These are phyloP conservation scores for Cytospora leucostoma DNA, from an alignment of 2,329 filamentous ascomycete species.

Conservation along the genomic window DNA sequence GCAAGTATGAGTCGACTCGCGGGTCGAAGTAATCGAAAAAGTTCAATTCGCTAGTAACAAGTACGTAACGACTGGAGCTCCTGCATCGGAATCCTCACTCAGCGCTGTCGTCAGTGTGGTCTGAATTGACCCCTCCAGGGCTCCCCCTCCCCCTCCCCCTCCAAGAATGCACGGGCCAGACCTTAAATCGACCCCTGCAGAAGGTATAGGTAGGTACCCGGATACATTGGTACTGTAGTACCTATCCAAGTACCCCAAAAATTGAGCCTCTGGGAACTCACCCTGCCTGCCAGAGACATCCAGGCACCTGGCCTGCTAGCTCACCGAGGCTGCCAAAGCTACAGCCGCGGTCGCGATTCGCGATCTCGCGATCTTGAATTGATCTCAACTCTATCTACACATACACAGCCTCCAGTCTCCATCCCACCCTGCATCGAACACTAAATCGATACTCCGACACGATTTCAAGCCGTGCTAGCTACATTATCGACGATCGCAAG, in stretches of 20 bases:
- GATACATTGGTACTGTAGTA: background rate
- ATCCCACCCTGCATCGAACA: background rate
- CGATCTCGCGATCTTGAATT: background rate
- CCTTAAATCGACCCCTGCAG: background rate
- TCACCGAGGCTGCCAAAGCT: background rate
- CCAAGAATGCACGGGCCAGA: background rate
- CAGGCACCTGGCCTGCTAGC: background rate
- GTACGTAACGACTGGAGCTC: constrained; percentile 29
- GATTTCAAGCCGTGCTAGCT: background rate
- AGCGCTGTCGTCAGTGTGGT: constrained; percentile 10
- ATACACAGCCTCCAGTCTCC: background rate
- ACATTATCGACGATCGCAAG: background rate
- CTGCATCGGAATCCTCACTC: constrained; percentile 33
- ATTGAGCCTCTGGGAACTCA: too few relatives aligned
- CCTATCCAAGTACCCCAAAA: background rate
- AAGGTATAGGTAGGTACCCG: background rate
- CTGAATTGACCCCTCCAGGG: constrained; percentile 1
- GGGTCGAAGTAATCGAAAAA: constrained; percentile 25
- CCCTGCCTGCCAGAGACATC: background rate
- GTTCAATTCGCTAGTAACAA: constrained; percentile 26
- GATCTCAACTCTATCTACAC: background rate
- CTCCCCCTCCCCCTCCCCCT: background rate
- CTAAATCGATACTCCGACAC: background rate
- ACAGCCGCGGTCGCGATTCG: background rate
- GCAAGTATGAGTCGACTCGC: constrained; percentile 22